Evolutionary conservation across 148 eudicot species (phyloP).

Genomic region (Camellia japonica): DNA sequence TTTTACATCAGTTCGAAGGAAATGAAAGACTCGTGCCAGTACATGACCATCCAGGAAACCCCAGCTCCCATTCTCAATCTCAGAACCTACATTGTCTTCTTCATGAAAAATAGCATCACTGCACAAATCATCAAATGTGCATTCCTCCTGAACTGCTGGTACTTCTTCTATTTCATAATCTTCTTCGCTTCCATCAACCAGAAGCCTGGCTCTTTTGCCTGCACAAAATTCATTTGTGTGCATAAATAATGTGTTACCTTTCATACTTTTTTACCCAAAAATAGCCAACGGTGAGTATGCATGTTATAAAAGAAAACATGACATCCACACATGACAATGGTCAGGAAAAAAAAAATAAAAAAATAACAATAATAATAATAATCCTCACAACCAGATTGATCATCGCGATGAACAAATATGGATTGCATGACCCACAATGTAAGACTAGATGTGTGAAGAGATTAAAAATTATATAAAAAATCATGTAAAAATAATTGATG

Average conservation of each 20-base stretch:
- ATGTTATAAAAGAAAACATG: neutral
- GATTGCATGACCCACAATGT: neutral
- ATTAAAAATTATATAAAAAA: too few species aligned
- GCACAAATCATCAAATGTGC: slow-evolving; percentile 72
- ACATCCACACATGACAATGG: neutral
- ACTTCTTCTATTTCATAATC: slow-evolving; percentile 43
- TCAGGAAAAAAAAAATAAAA: too few species aligned
- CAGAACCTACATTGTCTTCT: slow-evolving; percentile 31
- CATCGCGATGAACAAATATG: slow-evolving; percentile 6
- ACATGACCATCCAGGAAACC: slow-evolving; percentile 74
- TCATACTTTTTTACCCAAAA: neutral
- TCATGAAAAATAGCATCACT: slow-evolving; percentile 42
- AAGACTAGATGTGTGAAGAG: neutral
- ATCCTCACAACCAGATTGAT: slow-evolving; percentile 1
- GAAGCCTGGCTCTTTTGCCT: slow-evolving; percentile 59
- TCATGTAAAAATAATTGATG: neutral
- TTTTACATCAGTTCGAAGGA: slow-evolving; percentile 75
- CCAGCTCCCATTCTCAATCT: slow-evolving; percentile 52
- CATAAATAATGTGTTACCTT: neutral
- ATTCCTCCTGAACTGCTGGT: slow-evolving; percentile 30
- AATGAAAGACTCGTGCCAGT: slow-evolving; percentile 82
- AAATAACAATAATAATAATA: neutral
- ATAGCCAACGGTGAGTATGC: neutral
- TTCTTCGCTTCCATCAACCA: slow-evolving; percentile 51
- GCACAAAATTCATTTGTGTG: slow-evolving; percentile 33